Evolutionary conservation across 148 eudicot species (phyloP).

Genomic region (Talinum fruticosum): DNA sequence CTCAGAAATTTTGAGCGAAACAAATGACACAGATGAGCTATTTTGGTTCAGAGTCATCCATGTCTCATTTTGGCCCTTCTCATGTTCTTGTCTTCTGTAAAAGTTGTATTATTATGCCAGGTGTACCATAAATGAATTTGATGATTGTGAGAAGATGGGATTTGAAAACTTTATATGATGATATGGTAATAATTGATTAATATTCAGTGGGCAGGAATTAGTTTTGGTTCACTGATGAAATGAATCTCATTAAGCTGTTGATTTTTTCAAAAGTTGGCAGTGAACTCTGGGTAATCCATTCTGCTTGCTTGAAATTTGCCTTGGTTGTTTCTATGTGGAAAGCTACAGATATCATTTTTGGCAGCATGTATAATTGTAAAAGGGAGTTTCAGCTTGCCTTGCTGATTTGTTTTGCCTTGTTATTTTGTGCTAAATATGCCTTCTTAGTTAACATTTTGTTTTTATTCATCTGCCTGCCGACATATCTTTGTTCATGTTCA

Average conservation of each 20-base stretch:
- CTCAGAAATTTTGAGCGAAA: background rate
- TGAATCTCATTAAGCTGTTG: background rate
- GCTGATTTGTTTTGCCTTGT: background rate
- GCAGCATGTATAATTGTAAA: background rate
- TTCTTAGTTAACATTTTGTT: constrained; percentile 1
- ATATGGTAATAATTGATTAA: background rate
- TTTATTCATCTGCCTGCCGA: background rate
- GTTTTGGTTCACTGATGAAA: background rate
- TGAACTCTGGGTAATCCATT: background rate
- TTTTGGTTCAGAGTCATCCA: background rate
- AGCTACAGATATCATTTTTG: background rate
- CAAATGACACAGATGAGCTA: background rate
- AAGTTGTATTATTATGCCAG: background rate
- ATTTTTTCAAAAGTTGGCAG: background rate
- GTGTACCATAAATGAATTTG: background rate
- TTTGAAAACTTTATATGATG: background rate
- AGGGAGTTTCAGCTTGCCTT: background rate
- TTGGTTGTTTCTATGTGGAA: background rate
- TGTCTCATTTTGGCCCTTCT: background rate
- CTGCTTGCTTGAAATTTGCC: background rate
- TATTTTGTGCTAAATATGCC: background rate
- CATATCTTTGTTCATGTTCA: constrained; percentile 11
- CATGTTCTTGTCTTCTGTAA: background rate
- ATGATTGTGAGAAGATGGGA: background rate
- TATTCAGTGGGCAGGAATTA: background rate